These are phyloP conservation scores for Aquanectria penicillioides DNA, from an alignment of 2,329 filamentous ascomycete genomes.

Conservation along the genomic window DNA sequence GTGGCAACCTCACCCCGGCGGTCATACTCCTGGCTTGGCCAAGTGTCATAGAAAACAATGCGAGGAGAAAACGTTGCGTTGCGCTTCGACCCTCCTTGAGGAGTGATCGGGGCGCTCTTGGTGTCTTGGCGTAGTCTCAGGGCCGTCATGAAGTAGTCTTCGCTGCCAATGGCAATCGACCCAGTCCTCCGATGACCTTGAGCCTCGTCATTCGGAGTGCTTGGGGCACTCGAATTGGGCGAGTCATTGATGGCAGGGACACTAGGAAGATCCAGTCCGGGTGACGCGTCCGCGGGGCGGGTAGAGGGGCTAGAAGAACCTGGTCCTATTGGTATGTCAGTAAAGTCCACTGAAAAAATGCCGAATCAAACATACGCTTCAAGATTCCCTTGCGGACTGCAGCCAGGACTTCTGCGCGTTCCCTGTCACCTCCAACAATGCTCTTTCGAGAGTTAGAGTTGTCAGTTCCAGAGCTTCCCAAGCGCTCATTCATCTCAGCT, in stretches of 20 bases:
- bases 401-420: slow-evolving; percentile 90
- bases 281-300: slow-evolving; percentile 66
- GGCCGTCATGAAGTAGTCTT: slow-evolving; percentile 89
- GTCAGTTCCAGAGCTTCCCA: slow-evolving; percentile 67
- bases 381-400: slow-evolving; percentile 95
- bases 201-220: slow-evolving; percentile 84
- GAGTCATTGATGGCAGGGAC: slow-evolving; percentile 77
- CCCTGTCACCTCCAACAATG: slow-evolving; percentile 88
- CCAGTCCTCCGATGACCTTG: slow-evolving; percentile 73
- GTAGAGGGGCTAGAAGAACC: slow-evolving; percentile 75
- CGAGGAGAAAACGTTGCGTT: slow-evolving; percentile 86
- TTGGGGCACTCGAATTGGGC: slow-evolving; percentile 85
- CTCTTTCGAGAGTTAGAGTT: slow-evolving; percentile 79
- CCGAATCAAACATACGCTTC: slow-evolving; percentile 72
- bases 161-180: slow-evolving; percentile 78
- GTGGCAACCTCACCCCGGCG: slow-evolving; percentile 95
- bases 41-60: slow-evolving; percentile 95
- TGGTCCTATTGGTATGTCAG: slow-evolving; percentile 50
- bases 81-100: slow-evolving; percentile 71
- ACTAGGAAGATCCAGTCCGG: slow-evolving; percentile 67
- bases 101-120: slow-evolving; percentile 84
- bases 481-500: slow-evolving; percentile 59
- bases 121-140: slow-evolving; percentile 78
- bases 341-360: slow-evolving; percentile 9
- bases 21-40: slow-evolving; percentile 95